Base-by-base conservation (phyloP, 345 rosid genomes). In the Anastatica hierochuntica region DNA sequence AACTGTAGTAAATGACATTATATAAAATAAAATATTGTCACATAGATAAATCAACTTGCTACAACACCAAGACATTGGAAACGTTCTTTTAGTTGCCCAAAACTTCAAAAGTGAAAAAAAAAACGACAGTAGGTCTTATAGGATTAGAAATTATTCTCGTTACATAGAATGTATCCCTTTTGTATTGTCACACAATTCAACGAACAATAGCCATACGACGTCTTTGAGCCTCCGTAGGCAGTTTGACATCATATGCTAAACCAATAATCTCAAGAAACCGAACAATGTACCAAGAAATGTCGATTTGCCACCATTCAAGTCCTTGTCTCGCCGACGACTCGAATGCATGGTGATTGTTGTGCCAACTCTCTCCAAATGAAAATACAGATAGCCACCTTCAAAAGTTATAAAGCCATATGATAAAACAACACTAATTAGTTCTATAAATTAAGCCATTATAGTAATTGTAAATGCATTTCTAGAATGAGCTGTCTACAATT, bases 331-430 rank as follows among this genome's bases (percentile, higher is more conserved):
- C 94, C 2, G 97, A 86, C 42, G 61, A 82, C 54, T 82, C 87
- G n/a, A 84, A 86, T 0, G 94, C 90, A 31, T 31, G 36, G n/a
- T 31, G 36, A 31, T 31, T 31, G 36, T 31, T 31, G 36, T 31
- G 97, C 97, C 95, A 86, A 15, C 97, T 94, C 54, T 90, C 94
- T 6, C 97, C 97, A 26, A 90, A 90, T 53, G 94, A 77, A 56
- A 86, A 81, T 44, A 83, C 33, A 7, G 94, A 90, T 37, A 90
- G 77, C 95, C 94, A 86, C 95, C 94, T 84, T 27, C 31, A 21
- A 21, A 29, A 29, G 5, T 29, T 6, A 29, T 8, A 29, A 29
- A 5, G n/a, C n/a, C 33, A 29, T 9, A 29, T 8, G 10, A 29
- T 8, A 5, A 7, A 29, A 24, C 6, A 24, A 24, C 10, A 29